Conservation (phyloP, 257 asterid species). For the Solanum dulcamara region DNA sequence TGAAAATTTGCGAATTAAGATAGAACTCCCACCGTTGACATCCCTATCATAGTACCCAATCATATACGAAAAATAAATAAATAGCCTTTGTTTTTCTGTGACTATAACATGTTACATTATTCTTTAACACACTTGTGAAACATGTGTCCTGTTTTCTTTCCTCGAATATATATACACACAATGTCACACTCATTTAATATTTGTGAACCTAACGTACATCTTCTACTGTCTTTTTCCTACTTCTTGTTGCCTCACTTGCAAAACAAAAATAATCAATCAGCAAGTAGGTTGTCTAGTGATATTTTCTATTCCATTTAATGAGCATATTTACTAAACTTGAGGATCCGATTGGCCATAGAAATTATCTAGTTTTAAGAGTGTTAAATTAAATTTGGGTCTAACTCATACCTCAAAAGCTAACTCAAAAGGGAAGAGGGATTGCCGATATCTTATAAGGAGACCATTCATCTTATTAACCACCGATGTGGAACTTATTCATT, state of each 20-base stretch:
- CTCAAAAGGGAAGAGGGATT: too few relatives aligned
- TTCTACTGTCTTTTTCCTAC: neutral
- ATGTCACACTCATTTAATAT: neutral
- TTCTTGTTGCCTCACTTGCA: neutral
- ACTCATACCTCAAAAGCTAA: too few relatives aligned
- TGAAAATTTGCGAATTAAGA: neutral
- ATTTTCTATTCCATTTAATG: neutral
- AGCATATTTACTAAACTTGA: too few relatives aligned
- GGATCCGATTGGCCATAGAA: too few relatives aligned
- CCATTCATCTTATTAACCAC: too few relatives aligned
- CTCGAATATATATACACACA: neutral
- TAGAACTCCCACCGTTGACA: neutral
- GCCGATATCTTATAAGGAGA: too few relatives aligned
- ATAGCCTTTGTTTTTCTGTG: neutral
- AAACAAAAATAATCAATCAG: neutral
- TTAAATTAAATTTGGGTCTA: too few relatives aligned
- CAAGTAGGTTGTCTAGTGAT: neutral
- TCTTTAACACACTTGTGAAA: neutral
- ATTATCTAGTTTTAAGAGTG: too few relatives aligned
- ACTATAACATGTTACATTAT: neutral
- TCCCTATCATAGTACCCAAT: neutral
- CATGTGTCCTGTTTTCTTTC: neutral
- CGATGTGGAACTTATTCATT: too few relatives aligned
- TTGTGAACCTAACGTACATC: neutral
- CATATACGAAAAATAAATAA: neutral